Percentiles rank a stretch among this genome's conserved stretches.
Evolutionary conservation across 2,329 filamentous ascomycete genomes (phyloP).

Genomic region (Ustulina deusta): DNA sequence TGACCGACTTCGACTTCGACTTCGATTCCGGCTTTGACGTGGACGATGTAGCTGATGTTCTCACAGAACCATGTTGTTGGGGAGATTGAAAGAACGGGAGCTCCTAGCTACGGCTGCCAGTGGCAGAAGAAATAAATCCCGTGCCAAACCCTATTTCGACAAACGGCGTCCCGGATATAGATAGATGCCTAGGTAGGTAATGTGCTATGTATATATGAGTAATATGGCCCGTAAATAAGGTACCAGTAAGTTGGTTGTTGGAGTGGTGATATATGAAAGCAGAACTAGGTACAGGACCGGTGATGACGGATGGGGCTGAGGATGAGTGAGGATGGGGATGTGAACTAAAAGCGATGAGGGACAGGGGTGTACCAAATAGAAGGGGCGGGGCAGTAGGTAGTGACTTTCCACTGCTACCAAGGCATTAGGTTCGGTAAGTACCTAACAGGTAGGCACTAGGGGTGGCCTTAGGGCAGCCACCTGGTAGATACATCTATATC

Average conservation of each 20-base stretch:
- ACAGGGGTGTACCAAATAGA: constrained; percentile 8
- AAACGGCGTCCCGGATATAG: neutral
- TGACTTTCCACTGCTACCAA: neutral
- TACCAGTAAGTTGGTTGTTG: constrained; percentile 6
- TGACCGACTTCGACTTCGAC: constrained; percentile 54
- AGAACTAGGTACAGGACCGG: too few species aligned
- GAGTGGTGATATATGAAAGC: constrained; percentile 22
- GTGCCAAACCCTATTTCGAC: constrained; percentile 33
- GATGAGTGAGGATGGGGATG: neutral
- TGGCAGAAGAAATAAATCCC: neutral
- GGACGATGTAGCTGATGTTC: neutral
- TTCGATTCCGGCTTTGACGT: neutral
- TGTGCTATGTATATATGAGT: neutral
- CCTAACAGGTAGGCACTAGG: too few species aligned
- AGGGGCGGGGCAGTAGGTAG: constrained; percentile 19
- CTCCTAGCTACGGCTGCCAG: constrained; percentile 19
- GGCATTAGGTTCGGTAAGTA: too few species aligned
- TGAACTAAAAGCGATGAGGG: constrained; percentile 8
- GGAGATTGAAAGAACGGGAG: constrained; percentile 5
- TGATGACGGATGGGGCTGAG: too few species aligned
- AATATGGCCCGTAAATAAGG: constrained; percentile 6
- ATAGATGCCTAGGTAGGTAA: neutral
- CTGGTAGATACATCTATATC: too few species aligned
- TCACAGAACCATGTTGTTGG: constrained; percentile 28
- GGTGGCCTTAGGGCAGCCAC: too few species aligned